A percentile compares a stretch with the other conserved stretches of the same genome.
phyloP scores from a whole-genome alignment of 2,329 filamentous ascomycete genomes.

The Cordyceps pruinosa region DNA sequence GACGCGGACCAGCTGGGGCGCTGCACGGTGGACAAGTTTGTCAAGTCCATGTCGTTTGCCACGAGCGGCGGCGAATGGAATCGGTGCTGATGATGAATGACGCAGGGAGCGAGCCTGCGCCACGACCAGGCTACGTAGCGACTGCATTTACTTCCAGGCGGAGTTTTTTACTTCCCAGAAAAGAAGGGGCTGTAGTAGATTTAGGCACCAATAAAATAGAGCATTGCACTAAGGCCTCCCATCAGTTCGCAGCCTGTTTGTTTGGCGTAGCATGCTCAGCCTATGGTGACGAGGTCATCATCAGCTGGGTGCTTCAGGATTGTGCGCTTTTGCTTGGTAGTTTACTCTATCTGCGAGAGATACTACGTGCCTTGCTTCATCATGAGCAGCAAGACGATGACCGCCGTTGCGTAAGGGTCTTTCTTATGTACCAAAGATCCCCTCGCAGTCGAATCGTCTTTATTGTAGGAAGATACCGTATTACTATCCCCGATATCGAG shows the following conservation, averaged over 20 bases:
- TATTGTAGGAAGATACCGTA: too few relatives aligned
- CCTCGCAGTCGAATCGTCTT: too few relatives aligned
- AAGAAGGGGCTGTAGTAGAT: background rate
- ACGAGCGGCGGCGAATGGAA: slow-evolving; percentile 66
- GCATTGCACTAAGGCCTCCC: background rate
- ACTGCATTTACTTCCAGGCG: background rate
- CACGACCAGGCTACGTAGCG: background rate
- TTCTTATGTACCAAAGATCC: too few relatives aligned
- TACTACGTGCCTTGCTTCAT: too few relatives aligned
- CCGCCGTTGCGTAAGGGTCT: slow-evolving; percentile 5
- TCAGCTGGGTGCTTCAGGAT: background rate
- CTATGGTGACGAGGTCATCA: background rate
- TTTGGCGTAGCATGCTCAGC: too few relatives aligned
- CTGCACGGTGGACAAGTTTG: slow-evolving; percentile 63
- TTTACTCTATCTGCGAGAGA: too few relatives aligned
- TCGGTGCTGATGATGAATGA: slow-evolving; percentile 39
- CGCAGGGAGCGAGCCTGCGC: too few relatives aligned
- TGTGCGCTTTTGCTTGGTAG: background rate
- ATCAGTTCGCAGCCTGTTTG: background rate
- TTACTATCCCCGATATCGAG: too few relatives aligned
- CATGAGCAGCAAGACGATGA: too few relatives aligned
- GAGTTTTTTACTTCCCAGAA: background rate
- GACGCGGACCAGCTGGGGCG: slow-evolving; percentile 61
- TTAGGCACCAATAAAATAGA: slow-evolving; percentile 2
- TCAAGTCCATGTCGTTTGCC: slow-evolving; percentile 70